Conservation (phyloP, 768 basidiomycete genomes). For the Leucogyrophana mollusca region DNA sequence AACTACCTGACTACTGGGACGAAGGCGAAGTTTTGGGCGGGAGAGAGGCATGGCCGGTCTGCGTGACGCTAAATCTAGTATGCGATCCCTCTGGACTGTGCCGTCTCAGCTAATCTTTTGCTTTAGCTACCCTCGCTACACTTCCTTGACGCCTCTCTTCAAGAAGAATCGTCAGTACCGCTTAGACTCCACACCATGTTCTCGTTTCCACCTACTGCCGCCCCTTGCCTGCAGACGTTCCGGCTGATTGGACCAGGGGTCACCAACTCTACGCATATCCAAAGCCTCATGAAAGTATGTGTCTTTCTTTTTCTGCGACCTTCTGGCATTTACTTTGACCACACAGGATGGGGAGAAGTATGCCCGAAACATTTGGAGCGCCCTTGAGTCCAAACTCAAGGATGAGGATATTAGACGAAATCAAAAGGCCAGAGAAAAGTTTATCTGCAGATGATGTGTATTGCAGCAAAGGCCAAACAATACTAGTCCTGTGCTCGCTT, state of each 20-base stretch:
- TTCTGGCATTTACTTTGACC: neutral
- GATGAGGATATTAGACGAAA: conserved; percentile 63
- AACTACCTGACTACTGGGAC: conserved; percentile 86
- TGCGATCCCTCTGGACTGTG: conserved; percentile 21
- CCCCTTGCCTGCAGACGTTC: conserved; percentile 57
- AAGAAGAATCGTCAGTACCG: conserved; percentile 70
- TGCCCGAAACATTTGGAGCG: conserved; percentile 52
- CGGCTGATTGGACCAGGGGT: conserved; percentile 65
- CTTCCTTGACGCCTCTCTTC: conserved; percentile 70
- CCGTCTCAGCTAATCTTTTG: neutral
- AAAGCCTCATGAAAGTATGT: conserved; percentile 54
- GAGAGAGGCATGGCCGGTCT: conserved; percentile 70
- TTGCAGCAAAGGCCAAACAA: too few relatives aligned
- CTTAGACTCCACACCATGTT: conserved; percentile 61
- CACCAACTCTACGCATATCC: conserved; percentile 45
- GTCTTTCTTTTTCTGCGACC: neutral
- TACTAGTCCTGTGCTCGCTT: too few relatives aligned
- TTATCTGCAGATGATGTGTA: conserved; percentile 26
- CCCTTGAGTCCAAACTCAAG: conserved; percentile 61
- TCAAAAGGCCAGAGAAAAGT: conserved; percentile 57
- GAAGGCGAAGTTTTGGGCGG: conserved; percentile 69
- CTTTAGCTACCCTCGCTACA: conserved; percentile 56
- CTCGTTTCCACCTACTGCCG: conserved; percentile 46
- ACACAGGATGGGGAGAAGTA: conserved; percentile 67
- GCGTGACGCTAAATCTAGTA: conserved; percentile 77